These are phyloP conservation scores for Xylaria scruposa DNA, from an alignment of 495 filamentous ascomycete species.

Conservation along the genomic window DNA sequence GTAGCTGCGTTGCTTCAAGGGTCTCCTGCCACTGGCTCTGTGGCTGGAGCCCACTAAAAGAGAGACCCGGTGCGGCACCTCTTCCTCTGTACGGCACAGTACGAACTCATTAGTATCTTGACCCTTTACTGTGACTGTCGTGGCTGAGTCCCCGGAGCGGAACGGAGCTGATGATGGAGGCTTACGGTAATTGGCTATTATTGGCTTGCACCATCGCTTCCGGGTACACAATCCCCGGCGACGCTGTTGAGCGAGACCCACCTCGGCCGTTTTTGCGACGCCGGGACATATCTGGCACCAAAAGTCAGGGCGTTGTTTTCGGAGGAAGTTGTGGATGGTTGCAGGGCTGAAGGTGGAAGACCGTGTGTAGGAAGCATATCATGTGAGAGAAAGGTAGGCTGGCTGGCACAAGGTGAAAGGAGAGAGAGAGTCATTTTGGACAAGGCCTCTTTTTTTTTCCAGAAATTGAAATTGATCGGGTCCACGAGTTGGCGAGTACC, in stretches of 20 bases:
- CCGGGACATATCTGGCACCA: slow-evolving; percentile 3
- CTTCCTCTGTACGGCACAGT: neutral
- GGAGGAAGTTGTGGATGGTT: neutral
- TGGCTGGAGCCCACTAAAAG: slow-evolving; percentile 11
- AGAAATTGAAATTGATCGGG: neutral
- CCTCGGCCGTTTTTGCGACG: neutral
- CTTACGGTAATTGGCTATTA: slow-evolving; percentile 24
- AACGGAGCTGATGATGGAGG: slow-evolving; percentile 11
- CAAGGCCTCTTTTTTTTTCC: neutral
- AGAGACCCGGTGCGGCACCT: neutral
- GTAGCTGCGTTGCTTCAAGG: neutral
- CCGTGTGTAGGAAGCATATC: no score
- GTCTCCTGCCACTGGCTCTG: slow-evolving; percentile 6
- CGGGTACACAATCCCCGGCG: no score
- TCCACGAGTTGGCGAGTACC: neutral
- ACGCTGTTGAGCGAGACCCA: slow-evolving; percentile 9
- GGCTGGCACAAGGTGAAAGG: neutral
- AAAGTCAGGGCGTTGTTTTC: neutral
- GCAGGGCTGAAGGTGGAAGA: neutral
- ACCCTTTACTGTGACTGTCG: neutral
- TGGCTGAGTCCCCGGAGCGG: neutral
- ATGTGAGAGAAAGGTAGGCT: neutral
- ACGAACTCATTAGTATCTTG: neutral
- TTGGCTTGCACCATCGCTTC: neutral
- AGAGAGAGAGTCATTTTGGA: neutral